Base-by-base conservation (phyloP, 163 green algal genomes). In the Smithsoniella earleae region DNA sequence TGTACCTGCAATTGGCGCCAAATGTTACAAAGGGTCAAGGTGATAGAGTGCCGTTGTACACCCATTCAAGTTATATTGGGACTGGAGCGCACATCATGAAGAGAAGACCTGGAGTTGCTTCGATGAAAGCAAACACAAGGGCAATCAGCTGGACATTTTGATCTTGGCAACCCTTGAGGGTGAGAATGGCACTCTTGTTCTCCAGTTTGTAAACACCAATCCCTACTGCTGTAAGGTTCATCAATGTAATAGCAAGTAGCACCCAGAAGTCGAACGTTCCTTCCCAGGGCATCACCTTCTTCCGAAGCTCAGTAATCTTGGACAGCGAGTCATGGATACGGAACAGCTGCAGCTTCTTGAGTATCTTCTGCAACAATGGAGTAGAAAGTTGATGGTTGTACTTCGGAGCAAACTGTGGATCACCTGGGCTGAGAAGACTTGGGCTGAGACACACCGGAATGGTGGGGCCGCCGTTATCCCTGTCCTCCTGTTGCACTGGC, bases 241-340 rank as follows among this genome's bases (percentile, higher is more conserved):
- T 69, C 6, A 69, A 16, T 16, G 58, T 69, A 36, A 69, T 69
- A 33, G 30, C 58, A 16, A 69, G 25, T n/a, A 69, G 58, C 25
- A 69, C 58, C 58, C 58, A 69, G 58, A 69, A 69, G 25, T 69
- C 58, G 20, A 69, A 69, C 5, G 58, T 69, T 30, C 58, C 58
- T 34, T 69, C 58, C n/a, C 20, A 69, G 18, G 58, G 58, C 58
- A 69, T 69, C n/a, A 33, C 20, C n/a, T 33, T 34, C 1, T 69
- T 69, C 30, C 58, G 58, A 30, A 38, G 3, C 25, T 69, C 58
- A 30, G 58, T 69, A 1, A 69, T 13, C 1, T 69, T 69, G 58
- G 16, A 40, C 58, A 69, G 0, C 25, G 58, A 37, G 25, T 69
- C 58, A 36, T 69, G 58, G n/a, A 69, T 34, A 30, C 34, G 31